Conservation (phyloP, 2,329 filamentous ascomycete genomes). For the Geosmithia morbida region DNA sequence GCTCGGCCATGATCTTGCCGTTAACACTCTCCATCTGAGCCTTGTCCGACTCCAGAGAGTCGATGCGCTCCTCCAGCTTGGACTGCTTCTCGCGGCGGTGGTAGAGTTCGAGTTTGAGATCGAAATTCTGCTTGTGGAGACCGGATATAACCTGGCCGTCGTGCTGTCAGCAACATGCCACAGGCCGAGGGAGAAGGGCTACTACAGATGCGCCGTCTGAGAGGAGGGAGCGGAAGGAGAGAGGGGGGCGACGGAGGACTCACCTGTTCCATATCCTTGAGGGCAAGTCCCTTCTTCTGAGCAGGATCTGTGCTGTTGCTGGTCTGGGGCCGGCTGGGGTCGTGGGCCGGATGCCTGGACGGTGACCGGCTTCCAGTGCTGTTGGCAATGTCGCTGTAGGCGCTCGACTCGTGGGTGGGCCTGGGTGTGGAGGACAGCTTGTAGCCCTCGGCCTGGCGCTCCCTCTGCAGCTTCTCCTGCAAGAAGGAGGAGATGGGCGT, state of each 20-base stretch:
- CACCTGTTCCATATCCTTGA: conserved; percentile 51
- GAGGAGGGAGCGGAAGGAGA: too few relatives aligned
- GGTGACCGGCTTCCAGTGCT: background rate
- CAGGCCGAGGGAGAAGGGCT: too few relatives aligned
- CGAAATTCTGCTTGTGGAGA: conserved; percentile 64
- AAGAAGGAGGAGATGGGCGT: conserved; percentile 33
- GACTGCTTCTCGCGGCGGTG: conserved; percentile 52
- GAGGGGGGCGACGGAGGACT: conserved; percentile 19
- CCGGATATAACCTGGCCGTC: conserved; percentile 43
- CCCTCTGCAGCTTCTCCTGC: conserved; percentile 38
- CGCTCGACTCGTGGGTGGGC: conserved; percentile 10
- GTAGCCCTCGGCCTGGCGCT: conserved; percentile 33
- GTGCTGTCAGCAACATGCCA: background rate
- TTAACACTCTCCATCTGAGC: conserved; percentile 42
- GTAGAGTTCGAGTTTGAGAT: conserved; percentile 59
- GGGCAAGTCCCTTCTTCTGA: conserved; percentile 40
- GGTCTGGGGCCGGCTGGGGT: conserved; percentile 24
- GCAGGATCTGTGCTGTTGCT: conserved; percentile 22
- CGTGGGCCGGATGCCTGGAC: conserved; percentile 6
- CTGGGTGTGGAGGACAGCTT: conserved; percentile 9
- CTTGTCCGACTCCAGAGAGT: conserved; percentile 37
- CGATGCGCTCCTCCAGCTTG: conserved; percentile 41
- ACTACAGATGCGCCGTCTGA: too few relatives aligned
- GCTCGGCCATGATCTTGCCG: conserved; percentile 39
- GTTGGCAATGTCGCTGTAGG: background rate